These are phyloP conservation scores for Tillandsia leiboldiana DNA, from an alignment of 176 grass and related monocot species.

Conservation along the genomic window DNA sequence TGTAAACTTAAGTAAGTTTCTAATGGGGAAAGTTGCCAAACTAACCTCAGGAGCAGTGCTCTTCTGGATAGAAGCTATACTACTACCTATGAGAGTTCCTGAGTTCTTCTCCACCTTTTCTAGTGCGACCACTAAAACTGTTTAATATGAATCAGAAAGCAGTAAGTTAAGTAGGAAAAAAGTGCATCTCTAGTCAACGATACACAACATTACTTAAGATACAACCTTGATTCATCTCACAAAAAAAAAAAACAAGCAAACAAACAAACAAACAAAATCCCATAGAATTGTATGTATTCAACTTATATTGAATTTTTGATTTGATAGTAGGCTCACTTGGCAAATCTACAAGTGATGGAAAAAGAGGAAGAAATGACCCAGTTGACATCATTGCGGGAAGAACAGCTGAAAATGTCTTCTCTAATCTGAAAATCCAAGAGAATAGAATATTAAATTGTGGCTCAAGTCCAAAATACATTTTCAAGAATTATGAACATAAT, in stretches of 20 bases:
- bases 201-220: background rate
- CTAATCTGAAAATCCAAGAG: conserved; percentile 48
- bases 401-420: conserved; percentile 61
- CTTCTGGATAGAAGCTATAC: conserved; percentile 97
- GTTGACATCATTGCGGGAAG: conserved; percentile 85
- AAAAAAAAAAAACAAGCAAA: background rate
- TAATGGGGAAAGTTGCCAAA: conserved; percentile 6
- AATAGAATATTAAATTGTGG: background rate
- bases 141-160: conserved; percentile 20
- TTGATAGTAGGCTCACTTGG: conserved; percentile 41
- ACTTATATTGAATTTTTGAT: background rate
- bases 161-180: background rate
- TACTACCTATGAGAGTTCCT: conserved; percentile 82
- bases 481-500: conserved; percentile 5
- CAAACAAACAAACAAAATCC: background rate
- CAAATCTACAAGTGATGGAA: conserved; percentile 69
- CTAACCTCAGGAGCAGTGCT: conserved; percentile 87
- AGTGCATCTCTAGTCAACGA: background rate
- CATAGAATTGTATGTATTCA: background rate
- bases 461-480: background rate
- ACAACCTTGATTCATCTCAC: too few relatives aligned
- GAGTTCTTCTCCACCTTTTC: conserved; percentile 95
- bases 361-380: conserved; percentile 97
- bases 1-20: conserved; percentile 8
- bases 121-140: conserved; percentile 86